Evolutionary conservation across 139 green algal genomes (phyloP), one percentile per base, ranked within the genome.

Genomic region (Chara braunii): DNA sequence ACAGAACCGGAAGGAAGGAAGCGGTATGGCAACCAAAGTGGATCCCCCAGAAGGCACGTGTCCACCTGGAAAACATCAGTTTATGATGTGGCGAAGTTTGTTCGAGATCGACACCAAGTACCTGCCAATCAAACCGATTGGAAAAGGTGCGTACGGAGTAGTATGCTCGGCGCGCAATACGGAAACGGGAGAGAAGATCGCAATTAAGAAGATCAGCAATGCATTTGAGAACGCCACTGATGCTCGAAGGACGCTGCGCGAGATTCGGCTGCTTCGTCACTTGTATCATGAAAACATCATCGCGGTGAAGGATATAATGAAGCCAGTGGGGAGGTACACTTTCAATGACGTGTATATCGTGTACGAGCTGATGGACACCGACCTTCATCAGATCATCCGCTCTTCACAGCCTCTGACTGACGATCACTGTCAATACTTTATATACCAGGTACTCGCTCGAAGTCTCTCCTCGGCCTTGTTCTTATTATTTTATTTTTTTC

Each of bases 361-460:
- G 43, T 95, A 97, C 59, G 94, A 99, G 80, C 84, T 98, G 9
- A 99, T 99, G 94, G 94, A 99, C 83, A 99, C 94, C 22, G 94
- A 99, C 79, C 81, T 99, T 66, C 92, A 99, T 82, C 94, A 99
- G 77, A 97, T 99, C 81, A 96, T 99, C 68, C 78, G 88, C 35
- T 95, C 88, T 30, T 81, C 77, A 1, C 94, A 99, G 80, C 60
- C 84, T 2, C 82, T 99, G 3, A 87, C 86, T 3, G 90, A 98
- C 72, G 92, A 97, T 61, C 94, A 99, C 83, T 92, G 88, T 42
- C 89, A 97, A 75, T 99, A 97, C 78, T 99, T 99, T 67, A 79
- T 96, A n/a, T 97, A 96, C 70, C 94, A 99, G 86, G 84, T 90
- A 30, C 3, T 33, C 34, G 11, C n/a, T 34, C 44, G 50, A 26